A percentile compares a stretch with the other conserved stretches of the same genome.
These are phyloP conservation scores for Anthracocystis walkeri DNA, from an alignment of 1,284 basidiomycete species.

Conservation along the genomic window DNA sequence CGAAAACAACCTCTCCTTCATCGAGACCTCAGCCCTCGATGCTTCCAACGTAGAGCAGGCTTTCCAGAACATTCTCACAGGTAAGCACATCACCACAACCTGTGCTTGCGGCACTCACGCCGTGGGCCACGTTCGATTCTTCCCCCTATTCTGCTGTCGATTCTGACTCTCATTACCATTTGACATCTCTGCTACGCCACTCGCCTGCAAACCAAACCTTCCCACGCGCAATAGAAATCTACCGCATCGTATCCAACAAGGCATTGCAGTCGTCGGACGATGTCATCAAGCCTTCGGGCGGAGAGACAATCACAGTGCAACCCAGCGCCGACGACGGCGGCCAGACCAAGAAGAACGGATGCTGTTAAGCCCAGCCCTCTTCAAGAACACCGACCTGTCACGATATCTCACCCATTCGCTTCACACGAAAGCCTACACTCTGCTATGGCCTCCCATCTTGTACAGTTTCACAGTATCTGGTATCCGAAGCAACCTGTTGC, in stretches of 20 bases:
- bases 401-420: not conserved
- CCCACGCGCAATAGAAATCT: slow-evolving; percentile 58
- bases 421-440: slow-evolving; percentile 5
- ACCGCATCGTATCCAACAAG: slow-evolving; percentile 70
- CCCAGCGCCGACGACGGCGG: slow-evolving; percentile 68
- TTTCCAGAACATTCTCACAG: slow-evolving; percentile 96
- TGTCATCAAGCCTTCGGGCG: slow-evolving; percentile 68
- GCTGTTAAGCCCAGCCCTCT: slow-evolving; percentile 57
- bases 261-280: slow-evolving; percentile 69
- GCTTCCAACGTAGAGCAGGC: slow-evolving; percentile 93
- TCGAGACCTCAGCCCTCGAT: slow-evolving; percentile 99
- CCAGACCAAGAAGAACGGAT: slow-evolving; percentile 68
- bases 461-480: slow-evolving; percentile 11
- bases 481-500: slow-evolving; percentile 7
- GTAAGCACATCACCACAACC: slow-evolving; percentile 72
- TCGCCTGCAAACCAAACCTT: not conserved
- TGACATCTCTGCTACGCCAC: not conserved
- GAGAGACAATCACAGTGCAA: slow-evolving; percentile 70
- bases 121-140: not conserved
- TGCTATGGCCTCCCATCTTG: slow-evolving; percentile 10
- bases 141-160: not conserved
- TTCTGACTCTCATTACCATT: slow-evolving; percentile 11
- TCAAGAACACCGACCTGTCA: slow-evolving; percentile 11
- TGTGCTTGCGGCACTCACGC: not conserved
- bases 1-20: slow-evolving; percentile 85